phyloP scores from a whole-genome alignment of 1,284 basidiomycete species.

The Agroathelia rolfsii region DNA sequence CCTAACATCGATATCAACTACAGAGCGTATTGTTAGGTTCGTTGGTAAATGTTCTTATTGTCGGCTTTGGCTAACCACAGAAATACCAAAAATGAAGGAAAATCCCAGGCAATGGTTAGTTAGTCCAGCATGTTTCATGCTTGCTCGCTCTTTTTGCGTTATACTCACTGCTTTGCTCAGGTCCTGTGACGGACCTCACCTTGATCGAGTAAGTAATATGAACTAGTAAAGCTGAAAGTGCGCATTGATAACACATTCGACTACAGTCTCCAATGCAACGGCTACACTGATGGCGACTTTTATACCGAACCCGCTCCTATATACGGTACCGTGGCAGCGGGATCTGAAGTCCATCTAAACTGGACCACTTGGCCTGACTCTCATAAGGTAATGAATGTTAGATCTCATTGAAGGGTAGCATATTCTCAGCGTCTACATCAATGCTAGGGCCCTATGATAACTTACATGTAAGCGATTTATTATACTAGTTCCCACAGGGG shows the following conservation, averaged over 20 bases:
- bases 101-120: slow-evolving; percentile 35
- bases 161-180: slow-evolving; percentile 2
- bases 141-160: slow-evolving; percentile 24
- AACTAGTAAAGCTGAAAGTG: background rate
- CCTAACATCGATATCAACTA: too few relatives aligned
- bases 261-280: slow-evolving; percentile 33
- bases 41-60: too few relatives aligned
- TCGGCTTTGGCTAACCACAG: too few relatives aligned
- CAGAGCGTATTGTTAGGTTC: slow-evolving; percentile 38
- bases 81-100: too few relatives aligned
- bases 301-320: slow-evolving; percentile 33
- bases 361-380: slow-evolving; percentile 42
- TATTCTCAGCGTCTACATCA: background rate
- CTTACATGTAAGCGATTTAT: slow-evolving; percentile 24
- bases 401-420: background rate
- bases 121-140: background rate
- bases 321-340: slow-evolving; percentile 33
- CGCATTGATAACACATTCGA: slow-evolving; percentile 1
- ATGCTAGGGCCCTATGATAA: slow-evolving; percentile 32
- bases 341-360: slow-evolving; percentile 30
- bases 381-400: slow-evolving; percentile 20
- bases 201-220: slow-evolving; percentile 18
- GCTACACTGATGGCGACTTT: slow-evolving; percentile 27
- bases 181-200: slow-evolving; percentile 19
- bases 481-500: background rate